Base-by-base conservation (phyloP, 495 filamentous ascomycete genomes). In the Cryomyces antarcticus region DNA sequence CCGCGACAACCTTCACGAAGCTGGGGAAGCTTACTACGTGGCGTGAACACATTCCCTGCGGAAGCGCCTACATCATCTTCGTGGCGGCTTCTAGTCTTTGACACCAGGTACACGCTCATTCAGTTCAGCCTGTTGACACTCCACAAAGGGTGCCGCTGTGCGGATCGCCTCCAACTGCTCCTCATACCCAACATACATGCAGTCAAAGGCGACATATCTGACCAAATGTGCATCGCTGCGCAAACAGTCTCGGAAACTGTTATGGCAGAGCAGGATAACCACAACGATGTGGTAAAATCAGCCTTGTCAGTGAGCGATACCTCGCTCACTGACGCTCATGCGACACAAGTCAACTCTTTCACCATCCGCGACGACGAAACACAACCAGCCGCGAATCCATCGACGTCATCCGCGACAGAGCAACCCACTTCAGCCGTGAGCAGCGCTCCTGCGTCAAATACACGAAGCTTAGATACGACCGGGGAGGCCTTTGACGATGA, bases 181-280 rank as follows among this genome's bases (percentile, higher is more conserved):
- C 44, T 10, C 35, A 4, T 42, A 44, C 44, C 13, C 31, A 40
- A 44, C 47, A 43, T 41, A 43, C 31, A 41, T 24, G 33, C 30
- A 27, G 33, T 10, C 12, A 13, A 36, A 36, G 33, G 12, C 9
- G 9, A 9, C 33, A 3, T 10, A 10, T 36, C 33, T 36, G 33
- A 36, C 33, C 9, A 36, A 10, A 13, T 9, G 9, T 9, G 33
- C 12, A 13, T 39, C 47, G 41, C 52, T 51, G 53, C 52, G 46
- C 35, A 37, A 39, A 52, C 64, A 80, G 75, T 65, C 58, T 62
- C 71, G 60, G 64, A 66, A 59, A 68, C 77, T 80, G 77, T 79
- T 79, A 81, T 81, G 77, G 77, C 77, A 80, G 76, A 80, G 75
- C 72, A 74, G 71, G 71, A 59, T 59, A 64, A 60, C 68, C 73